Base-by-base conservation (phyloP, 768 basidiomycete genomes). In the Tephrocybe sp. region DNA sequence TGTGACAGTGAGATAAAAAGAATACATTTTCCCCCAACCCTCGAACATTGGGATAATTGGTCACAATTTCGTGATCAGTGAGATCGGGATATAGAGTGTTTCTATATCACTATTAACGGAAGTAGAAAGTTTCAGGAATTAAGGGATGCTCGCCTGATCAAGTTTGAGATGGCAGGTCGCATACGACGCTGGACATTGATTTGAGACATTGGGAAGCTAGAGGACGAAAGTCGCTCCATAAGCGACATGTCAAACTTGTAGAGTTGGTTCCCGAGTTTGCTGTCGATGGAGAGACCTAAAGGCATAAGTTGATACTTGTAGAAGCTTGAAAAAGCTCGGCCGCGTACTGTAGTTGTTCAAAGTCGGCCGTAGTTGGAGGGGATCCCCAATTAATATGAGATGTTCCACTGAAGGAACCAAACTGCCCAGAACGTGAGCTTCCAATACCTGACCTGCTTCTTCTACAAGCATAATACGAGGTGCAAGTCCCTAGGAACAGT, bases 391-490 rank as follows among this genome's bases (percentile, higher is more conserved):
- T 35, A 84, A 70, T 49, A 92, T 88, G 18, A 91, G 69, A 31
- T 91, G 88, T 50, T 89, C 76, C 0, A 90, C 75, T 3, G 82
- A 79, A 0, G 76, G 74, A 2, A 87, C 86, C 1, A 89, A 70
- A 30, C 75, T 78, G 2, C 78, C 79, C 5, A 90, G 63, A 13
- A 90, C 74, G 53, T 91, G 89, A 3, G 89, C 84, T 65, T 91
- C 89, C 24, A 91, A 73, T 1, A 90, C 86, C 65, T 92, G 89
- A 0, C 89, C 89, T 0, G 89, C 89, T 61, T 91, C 89, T 63
- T 92, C 88, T 0, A 91, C 84, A 40, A 91, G 67, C 39, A 89
- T 60, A 0, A 89, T 78, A 26, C 73, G 75, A 0, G 87, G 87
- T 4, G 60, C 67, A 5, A 89, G 60, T 12, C 78, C 77, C 85